These are phyloP conservation scores for Rosa rugosa DNA, from an alignment of 306 rosid genomes.

Conservation along the genomic window DNA sequence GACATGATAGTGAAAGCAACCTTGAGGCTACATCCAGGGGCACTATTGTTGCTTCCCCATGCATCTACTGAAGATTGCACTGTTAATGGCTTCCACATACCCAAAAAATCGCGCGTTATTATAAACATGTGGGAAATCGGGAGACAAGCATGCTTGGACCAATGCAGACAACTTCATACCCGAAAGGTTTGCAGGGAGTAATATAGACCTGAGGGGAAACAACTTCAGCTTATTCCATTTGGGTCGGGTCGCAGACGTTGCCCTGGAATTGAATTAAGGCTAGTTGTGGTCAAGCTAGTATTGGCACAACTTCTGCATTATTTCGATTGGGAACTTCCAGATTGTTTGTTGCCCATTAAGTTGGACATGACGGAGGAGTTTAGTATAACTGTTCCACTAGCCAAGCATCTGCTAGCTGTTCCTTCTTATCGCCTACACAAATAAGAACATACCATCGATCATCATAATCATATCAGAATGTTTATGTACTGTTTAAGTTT, in stretches of 20 bases:
- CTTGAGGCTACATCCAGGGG: not conserved
- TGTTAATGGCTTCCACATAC: constrained; percentile 3
- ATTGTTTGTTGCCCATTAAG: not conserved
- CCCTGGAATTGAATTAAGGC: not conserved
- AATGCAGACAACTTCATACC: constrained; percentile 13
- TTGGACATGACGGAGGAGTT: not conserved
- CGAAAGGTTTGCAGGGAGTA: not conserved
- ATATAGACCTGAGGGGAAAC: not conserved
- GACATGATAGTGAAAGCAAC: constrained; percentile 1
- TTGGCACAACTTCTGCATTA: not conserved
- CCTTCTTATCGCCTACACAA: not conserved
- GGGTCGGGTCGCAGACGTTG: not conserved
- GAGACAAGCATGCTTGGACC: constrained; percentile 35
- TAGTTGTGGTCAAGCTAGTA: not conserved
- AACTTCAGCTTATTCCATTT: not conserved
- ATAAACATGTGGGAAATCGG: constrained; percentile 38
- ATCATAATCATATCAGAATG: not conserved
- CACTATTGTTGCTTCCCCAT: not conserved
- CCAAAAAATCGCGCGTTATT: not conserved
- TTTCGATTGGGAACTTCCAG: not conserved
- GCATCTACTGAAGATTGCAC: constrained; percentile 1
- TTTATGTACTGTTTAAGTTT: too few species aligned
- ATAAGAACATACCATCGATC: not conserved
- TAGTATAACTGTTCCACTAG: not conserved
- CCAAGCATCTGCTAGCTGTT: not conserved